A percentile compares a stretch with the other conserved stretches of the same genome.
These are phyloP conservation scores for Orbilia blumenaviensis DNA, from an alignment of 2,329 filamentous ascomycete species.

Conservation along the genomic window DNA sequence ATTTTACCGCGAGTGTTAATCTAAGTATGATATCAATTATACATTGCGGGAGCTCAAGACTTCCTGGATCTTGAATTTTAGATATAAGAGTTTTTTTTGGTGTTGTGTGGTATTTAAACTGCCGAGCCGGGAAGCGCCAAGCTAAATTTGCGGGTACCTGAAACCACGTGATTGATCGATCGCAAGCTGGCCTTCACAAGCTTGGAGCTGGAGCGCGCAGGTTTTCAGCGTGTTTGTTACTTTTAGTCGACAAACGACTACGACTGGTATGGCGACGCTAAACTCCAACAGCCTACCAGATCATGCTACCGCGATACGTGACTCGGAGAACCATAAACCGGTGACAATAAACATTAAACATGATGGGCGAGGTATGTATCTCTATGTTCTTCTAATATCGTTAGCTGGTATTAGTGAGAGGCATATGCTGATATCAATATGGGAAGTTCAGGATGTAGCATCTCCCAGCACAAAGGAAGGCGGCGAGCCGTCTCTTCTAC, in stretches of 20 bases:
- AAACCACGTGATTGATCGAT: slow-evolving; percentile 16
- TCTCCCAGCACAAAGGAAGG: slow-evolving; percentile 24
- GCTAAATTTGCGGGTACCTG: not conserved
- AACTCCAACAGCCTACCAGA: not conserved
- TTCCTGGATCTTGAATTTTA: no score
- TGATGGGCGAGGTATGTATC: slow-evolving; percentile 32
- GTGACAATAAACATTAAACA: slow-evolving; percentile 8
- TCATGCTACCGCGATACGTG: slow-evolving; percentile 3
- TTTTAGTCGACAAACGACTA: not conserved
- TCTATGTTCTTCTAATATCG: not conserved
- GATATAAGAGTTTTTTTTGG: no score
- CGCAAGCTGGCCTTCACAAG: slow-evolving; percentile 29
- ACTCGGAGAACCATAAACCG: not conserved
- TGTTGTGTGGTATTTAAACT: no score
- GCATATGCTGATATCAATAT: slow-evolving; percentile 2
- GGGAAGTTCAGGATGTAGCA: slow-evolving; percentile 37
- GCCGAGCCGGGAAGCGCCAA: not conserved
- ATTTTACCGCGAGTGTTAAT: no score
- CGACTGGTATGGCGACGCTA: slow-evolving; percentile 1
- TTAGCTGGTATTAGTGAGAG: not conserved
- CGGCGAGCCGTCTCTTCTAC: slow-evolving; percentile 35
- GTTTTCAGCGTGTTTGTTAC: not conserved
- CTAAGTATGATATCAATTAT: no score
- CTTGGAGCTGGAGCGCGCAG: not conserved
- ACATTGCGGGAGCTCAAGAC: no score